These are phyloP conservation scores for Eucalyptus grandis DNA, from an alignment of 345 rosid species.

Conservation along the genomic window DNA sequence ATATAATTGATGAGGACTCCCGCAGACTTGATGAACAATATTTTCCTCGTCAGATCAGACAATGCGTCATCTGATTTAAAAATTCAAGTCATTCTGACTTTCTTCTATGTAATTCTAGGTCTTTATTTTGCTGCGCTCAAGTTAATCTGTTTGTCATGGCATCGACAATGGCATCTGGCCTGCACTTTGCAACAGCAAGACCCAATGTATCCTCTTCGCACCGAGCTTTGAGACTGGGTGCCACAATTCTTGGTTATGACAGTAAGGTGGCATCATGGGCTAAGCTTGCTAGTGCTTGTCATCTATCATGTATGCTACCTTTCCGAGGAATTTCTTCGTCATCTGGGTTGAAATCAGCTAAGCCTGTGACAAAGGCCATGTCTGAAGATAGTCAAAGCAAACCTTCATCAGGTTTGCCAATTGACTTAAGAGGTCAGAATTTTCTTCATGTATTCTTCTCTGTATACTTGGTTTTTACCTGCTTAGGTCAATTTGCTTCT, in stretches of 20 bases:
- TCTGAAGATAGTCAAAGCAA: conserved; percentile 26
- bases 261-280: conserved; percentile 33
- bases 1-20: background rate
- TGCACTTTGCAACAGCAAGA: conserved; percentile 42
- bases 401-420: conserved; percentile 53
- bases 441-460: background rate
- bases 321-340: conserved; percentile 15
- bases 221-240: conserved; percentile 28
- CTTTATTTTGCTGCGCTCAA: background rate
- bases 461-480: background rate
- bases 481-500: background rate
- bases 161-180: conserved; percentile 38
- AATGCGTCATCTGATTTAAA: background rate
- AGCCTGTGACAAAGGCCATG: conserved; percentile 46
- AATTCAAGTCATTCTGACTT: background rate
- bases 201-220: conserved; percentile 38
- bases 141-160: conserved; percentile 34
- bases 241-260: conserved; percentile 16
- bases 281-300: conserved; percentile 33
- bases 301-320: conserved; percentile 30
- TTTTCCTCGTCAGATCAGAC: background rate
- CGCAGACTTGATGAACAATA: background rate
- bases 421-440: conserved; percentile 69
- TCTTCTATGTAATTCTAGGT: background rate
- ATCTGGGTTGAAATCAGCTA: conserved; percentile 18